A percentile compares a stretch with the other conserved stretches of the same genome.
Conservation (phyloP, 148 eudicot species). For the Heliosperma pusillum region DNA sequence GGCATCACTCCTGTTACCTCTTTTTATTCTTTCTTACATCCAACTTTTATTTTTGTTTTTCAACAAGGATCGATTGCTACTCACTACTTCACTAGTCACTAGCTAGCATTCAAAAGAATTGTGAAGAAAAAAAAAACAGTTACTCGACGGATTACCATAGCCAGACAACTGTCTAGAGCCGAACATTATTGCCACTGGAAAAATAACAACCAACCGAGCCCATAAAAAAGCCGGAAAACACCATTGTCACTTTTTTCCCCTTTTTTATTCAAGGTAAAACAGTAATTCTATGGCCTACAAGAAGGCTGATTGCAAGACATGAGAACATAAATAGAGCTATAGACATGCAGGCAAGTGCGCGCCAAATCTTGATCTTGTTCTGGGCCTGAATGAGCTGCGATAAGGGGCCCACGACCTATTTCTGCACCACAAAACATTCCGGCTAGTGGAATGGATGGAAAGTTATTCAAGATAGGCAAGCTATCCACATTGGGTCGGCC, state of each 20-base stretch:
- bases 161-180: background rate
- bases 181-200: background rate
- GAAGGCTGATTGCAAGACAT: conserved; percentile 52
- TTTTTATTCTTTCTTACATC: background rate
- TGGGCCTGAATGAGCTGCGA: conserved; percentile 27
- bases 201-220: background rate
- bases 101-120: background rate
- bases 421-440: conserved; percentile 78
- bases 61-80: background rate
- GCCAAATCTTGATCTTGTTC: conserved; percentile 22
- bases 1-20: background rate
- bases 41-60: too few relatives aligned
- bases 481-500: conserved; percentile 52
- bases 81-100: background rate
- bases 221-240: background rate
- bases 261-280: background rate
- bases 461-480: conserved; percentile 68
- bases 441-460: conserved; percentile 52
- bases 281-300: conserved; percentile 5
- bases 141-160: background rate
- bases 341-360: conserved; percentile 46
- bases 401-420: conserved; percentile 59
- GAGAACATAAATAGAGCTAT: conserved; percentile 59
- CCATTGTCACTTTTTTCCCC: background rate
- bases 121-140: background rate